These are phyloP conservation scores for Neofusicoccum sp. DNA, from an alignment of 2,329 filamentous ascomycete genomes.

Conservation along the genomic window DNA sequence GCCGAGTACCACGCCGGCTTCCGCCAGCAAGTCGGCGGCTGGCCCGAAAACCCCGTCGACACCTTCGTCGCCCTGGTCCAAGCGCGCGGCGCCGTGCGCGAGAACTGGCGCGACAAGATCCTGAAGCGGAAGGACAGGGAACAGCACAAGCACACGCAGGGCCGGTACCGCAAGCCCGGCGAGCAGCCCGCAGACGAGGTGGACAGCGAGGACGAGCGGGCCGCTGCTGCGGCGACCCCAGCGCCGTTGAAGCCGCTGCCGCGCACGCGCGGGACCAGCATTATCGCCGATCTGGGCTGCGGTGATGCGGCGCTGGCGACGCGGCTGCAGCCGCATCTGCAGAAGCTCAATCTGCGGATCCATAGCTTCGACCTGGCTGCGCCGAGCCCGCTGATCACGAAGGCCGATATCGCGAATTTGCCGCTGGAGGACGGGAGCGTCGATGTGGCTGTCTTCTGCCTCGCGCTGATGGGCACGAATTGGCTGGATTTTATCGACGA, in stretches of 20 bases:
- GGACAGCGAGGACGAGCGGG: constrained; percentile 22
- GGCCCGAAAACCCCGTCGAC: constrained; percentile 96
- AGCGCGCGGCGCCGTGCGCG: constrained; percentile 61
- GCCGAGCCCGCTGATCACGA: constrained; percentile 74
- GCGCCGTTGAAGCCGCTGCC: constrained; percentile 59
- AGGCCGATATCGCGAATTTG: constrained; percentile 84
- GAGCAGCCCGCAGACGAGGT: not conserved
- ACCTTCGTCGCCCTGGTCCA: constrained; percentile 76
- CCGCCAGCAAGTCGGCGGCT: constrained; percentile 89
- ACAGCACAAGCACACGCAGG: constrained; percentile 18
- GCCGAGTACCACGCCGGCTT: constrained; percentile 96
- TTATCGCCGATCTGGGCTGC: constrained; percentile 89
- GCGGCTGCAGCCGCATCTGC: constrained; percentile 64
- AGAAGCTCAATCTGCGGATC: constrained; percentile 72
- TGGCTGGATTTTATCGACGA: constrained; percentile 97
- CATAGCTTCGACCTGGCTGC: constrained; percentile 86
- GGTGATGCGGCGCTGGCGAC: constrained; percentile 84
- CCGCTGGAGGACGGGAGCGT: constrained; percentile 74
- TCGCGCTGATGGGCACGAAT: constrained; percentile 98
- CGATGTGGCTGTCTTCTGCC: constrained; percentile 90
- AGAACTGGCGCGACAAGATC: constrained; percentile 47
- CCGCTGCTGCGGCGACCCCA: constrained; percentile 16
- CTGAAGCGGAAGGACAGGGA: constrained; percentile 40
- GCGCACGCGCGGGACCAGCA: constrained; percentile 67
- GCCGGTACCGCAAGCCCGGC: constrained; percentile 21